Base-by-base conservation (phyloP, 2,329 filamentous ascomycete genomes). In the Colletotrichum aenigma region DNA sequence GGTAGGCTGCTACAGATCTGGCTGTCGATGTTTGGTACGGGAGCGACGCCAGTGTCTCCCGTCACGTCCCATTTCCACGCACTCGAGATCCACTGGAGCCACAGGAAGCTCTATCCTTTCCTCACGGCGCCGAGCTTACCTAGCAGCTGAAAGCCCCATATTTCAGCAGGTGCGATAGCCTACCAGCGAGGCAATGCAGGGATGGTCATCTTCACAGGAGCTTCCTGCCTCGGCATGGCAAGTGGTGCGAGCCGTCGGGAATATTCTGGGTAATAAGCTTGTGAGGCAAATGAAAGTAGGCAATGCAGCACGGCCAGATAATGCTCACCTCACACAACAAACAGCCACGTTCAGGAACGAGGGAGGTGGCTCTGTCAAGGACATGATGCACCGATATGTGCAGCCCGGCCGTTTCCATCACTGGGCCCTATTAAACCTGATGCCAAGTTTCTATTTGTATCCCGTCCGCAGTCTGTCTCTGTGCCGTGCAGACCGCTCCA, bases 211-310 rank as follows among this genome's bases (percentile, higher is more conserved):
- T 32, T 32, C 65, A 24, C 67, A 28, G 34, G 18, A 55, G 30
- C 36, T 52, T 73, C 21, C 38, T 73, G 66, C 66, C 66, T 73
- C 66, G 66, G 71, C 71, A 73, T 55, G 21, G 24, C n/a, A 28
- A 21, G 43, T 52, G 10, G 43, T 52, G 43, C n/a, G n/a, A 52
- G 43, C 43, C n/a, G 43, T 52, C 43, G 43, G 43, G n/a, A 52
- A 4, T 52, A 52, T 52, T 52, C 43, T 52, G 43, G 43, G 43
- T 52, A 52, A 21, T 21, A 52, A 52, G 38, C 18, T n/a, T 13
- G 43, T 21, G 43, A 52, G 10, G 43, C n/a, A 32, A 9, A 38
- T 0, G 36, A 18, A 38, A 34, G 32, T 58, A 62, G n/a, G 30
- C 58, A 21, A 36, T 52, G 43, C n/a, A 24, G 43, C 43, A 52